Conservation (phyloP, 148 eudicot species). For the Vaccinium myrtillus region DNA sequence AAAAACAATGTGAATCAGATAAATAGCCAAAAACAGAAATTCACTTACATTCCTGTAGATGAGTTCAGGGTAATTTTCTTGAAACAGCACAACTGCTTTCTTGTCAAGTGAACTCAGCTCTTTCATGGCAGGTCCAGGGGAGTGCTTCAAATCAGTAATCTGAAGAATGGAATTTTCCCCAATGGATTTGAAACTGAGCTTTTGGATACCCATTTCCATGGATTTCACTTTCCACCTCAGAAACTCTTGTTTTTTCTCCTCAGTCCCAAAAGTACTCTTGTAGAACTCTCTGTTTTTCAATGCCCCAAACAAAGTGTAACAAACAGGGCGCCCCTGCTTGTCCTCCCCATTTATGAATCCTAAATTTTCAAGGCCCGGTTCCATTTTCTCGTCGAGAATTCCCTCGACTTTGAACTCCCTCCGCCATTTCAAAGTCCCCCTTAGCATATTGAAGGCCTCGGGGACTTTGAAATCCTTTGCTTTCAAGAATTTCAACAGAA, state of each 20-base stretch:
- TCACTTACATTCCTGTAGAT: conserved; percentile 45
- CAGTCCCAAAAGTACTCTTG: conserved; percentile 34
- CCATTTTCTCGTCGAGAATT: conserved; percentile 34
- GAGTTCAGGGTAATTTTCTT: conserved; percentile 73
- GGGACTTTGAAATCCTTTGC: conserved; percentile 51
- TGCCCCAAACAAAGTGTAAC: conserved; percentile 45
- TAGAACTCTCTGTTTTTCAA: conserved; percentile 41
- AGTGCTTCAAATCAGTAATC: conserved; percentile 70
- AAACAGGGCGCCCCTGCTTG: conserved; percentile 62
- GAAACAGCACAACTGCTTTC: conserved; percentile 46
- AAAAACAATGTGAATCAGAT: not conserved
- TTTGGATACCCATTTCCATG: conserved; percentile 57
- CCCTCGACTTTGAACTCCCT: conserved; percentile 36
- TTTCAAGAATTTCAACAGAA: conserved; percentile 59
- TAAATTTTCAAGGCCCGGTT: conserved; percentile 31
- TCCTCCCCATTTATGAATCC: conserved; percentile 43
- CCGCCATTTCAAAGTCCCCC: conserved; percentile 63
- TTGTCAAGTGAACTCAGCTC: conserved; percentile 49
- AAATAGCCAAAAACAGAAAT: not conserved
- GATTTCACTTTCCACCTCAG: conserved; percentile 70
- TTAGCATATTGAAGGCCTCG: conserved; percentile 59
- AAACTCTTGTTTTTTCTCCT: conserved; percentile 38
- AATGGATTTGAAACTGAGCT: conserved; percentile 45
- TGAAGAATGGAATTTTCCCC: conserved; percentile 51
- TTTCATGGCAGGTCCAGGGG: conserved; percentile 43